Base-by-base conservation (phyloP, 2,329 filamentous ascomycete species). In the Aspergillus sojae region DNA sequence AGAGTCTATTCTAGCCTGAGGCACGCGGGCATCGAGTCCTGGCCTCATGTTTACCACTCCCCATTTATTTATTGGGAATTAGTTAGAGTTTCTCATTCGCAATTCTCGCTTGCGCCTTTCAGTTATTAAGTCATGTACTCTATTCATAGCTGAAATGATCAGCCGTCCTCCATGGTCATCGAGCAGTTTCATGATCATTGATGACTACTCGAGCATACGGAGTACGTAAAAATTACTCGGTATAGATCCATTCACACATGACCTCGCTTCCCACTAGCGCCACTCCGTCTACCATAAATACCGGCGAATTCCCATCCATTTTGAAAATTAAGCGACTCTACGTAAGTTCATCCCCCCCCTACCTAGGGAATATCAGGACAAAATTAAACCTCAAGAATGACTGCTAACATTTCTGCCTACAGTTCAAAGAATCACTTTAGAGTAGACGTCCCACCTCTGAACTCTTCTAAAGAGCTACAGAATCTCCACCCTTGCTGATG, bases 401-500 rank as follows among this genome's bases (percentile, higher is more conserved):
- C 46, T 64, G 53, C 72, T 74, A 68, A 74, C 70, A 34, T 53
- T 36, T 60, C 1, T 28, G 34, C 64, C 64, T 60, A 75, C 74
- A 81, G 79, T 81, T 81, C 80, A 82, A 81, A 93, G 91, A 94
- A 94, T 94, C 92, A 92, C 92, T 96, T 96, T 96, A 94, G 93
- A 97, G 93, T 94, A 89, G 86, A 92, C 89, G 89, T 93, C 76
- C 91, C 86, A 85, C 86, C 89, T 92, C 91, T 95, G 90, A 92
- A 89, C 90, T 94, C 88, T 88, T 88, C 86, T 93, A 87, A 91
- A 85, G 86, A 96, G 93, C 91, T 88, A 93, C 91, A 94, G 90
- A 93, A 84, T 85, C 87, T 88, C 88, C 88, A 94, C 89, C 91
- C 92, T 93, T 92, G 91, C 91, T 92, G 92, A 96, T 95, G 92